Percentiles rank a stretch among this genome's conserved stretches.
phyloP scores from a whole-genome alignment of 2,329 filamentous ascomycete species.

The Colletotrichum endophyticum region DNA sequence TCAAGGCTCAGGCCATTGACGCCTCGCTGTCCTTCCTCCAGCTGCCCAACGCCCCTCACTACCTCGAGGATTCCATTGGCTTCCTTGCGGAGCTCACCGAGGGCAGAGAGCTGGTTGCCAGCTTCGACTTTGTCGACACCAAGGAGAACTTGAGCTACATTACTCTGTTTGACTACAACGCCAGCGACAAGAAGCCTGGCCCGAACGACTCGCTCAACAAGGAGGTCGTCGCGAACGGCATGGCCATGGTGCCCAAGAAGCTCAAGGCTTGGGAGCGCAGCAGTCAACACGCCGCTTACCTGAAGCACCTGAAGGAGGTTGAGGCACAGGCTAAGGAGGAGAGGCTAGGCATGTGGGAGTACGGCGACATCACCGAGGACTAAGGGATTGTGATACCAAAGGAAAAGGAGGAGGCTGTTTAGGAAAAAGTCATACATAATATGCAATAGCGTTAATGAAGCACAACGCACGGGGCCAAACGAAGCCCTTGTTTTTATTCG shows the following conservation, averaged over 20 bases:
- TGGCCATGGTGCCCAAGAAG: constrained; percentile 92
- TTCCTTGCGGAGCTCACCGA: constrained; percentile 79
- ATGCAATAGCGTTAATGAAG: constrained; percentile 16
- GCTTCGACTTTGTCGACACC: constrained; percentile 81
- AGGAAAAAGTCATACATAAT: constrained; percentile 10
- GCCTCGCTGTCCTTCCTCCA: constrained; percentile 89
- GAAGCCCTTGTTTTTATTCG: background rate
- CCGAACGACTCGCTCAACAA: constrained; percentile 86
- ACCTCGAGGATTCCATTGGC: constrained; percentile 78
- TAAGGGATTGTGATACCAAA: constrained; percentile 41
- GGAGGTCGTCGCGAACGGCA: constrained; percentile 81
- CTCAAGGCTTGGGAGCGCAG: constrained; percentile 88
- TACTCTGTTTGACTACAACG: constrained; percentile 82
- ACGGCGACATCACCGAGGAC: constrained; percentile 93
- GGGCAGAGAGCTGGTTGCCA: constrained; percentile 81
- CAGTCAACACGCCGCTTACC: constrained; percentile 69
- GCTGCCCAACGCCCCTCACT: constrained; percentile 82
- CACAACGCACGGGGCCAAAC: background rate
- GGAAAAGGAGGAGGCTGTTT: background rate
- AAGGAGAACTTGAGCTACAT: constrained; percentile 85
- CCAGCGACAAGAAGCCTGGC: constrained; percentile 57
- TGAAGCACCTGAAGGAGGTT: constrained; percentile 74
- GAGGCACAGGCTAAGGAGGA: constrained; percentile 81
- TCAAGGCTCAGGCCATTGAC: constrained; percentile 87
- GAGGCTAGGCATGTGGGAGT: constrained; percentile 94